Percentiles rank a stretch among this genome's conserved stretches.
These are phyloP conservation scores for Yamadazyma membranifaciens DNA, from an alignment of 1,139 yeast species.

Conservation along the genomic window DNA sequence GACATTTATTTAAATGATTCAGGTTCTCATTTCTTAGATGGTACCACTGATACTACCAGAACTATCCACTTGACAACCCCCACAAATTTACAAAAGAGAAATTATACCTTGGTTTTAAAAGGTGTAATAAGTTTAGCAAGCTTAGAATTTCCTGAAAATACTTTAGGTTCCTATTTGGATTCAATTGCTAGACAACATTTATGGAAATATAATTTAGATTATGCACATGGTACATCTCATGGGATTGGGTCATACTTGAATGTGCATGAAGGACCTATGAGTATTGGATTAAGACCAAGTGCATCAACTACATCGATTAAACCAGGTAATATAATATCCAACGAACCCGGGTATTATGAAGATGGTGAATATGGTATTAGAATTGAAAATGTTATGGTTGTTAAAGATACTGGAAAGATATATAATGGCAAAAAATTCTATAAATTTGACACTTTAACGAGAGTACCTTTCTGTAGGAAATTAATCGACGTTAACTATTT, in stretches of 20 bases:
- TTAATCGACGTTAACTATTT: slow-evolving; percentile 34
- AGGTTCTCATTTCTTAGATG: slow-evolving; percentile 92
- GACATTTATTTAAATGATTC: slow-evolving; percentile 87
- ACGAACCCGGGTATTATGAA: slow-evolving; percentile 96
- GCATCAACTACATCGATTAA: slow-evolving; percentile 48
- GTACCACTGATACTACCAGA: slow-evolving; percentile 96
- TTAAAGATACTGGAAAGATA: slow-evolving; percentile 46
- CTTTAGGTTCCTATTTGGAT: slow-evolving; percentile 82
- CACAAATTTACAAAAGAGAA: slow-evolving; percentile 59
- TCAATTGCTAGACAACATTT: slow-evolving; percentile 84
- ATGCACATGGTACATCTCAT: slow-evolving; percentile 96
- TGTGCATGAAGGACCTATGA: slow-evolving; percentile 96
- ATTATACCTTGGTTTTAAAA: slow-evolving; percentile 87
- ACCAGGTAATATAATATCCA: slow-evolving; percentile 79
- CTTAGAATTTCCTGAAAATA: slow-evolving; percentile 81
- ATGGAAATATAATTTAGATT: slow-evolving; percentile 87
- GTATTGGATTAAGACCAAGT: slow-evolving; percentile 69
- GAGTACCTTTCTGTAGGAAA: slow-evolving; percentile 67
- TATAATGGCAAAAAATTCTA: slow-evolving; percentile 57
- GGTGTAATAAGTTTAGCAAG: slow-evolving; percentile 84
- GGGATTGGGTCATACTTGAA: slow-evolving; percentile 93
- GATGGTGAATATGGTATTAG: slow-evolving; percentile 93
- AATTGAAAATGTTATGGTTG: slow-evolving; percentile 80
- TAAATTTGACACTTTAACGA: slow-evolving; percentile 81
- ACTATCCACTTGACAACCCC: slow-evolving; percentile 83